These are phyloP conservation scores for Gorgonomyces haynaldii DNA, from an alignment of 192 early-diverging fungal species.

Conservation along the genomic window DNA sequence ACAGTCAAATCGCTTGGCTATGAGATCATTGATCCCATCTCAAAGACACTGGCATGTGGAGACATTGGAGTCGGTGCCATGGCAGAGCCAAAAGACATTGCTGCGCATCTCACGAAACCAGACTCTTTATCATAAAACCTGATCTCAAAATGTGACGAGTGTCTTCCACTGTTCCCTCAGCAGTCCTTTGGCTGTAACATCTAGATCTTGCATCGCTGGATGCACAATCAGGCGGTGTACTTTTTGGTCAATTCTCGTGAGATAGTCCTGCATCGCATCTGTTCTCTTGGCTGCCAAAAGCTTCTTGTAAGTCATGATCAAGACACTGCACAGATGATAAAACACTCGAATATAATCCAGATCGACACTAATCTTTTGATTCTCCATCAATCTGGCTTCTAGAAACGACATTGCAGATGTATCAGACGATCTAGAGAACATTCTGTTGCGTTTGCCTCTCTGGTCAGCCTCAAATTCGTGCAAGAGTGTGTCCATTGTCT, in stretches of 20 bases:
- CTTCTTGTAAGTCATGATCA: conserved; percentile 5
- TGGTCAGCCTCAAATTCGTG: too few relatives aligned
- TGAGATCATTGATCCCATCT: conserved; percentile 60
- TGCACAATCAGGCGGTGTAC: too few relatives aligned
- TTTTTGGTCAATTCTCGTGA: neutral
- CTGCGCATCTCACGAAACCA: too few relatives aligned
- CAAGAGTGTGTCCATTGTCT: conserved; percentile 1
- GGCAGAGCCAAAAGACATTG: conserved; percentile 67
- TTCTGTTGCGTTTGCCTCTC: too few relatives aligned
- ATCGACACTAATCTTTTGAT: neutral
- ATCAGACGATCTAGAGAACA: too few relatives aligned
- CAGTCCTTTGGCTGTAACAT: too few relatives aligned
- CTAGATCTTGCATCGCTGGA: too few relatives aligned
- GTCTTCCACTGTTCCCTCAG: too few relatives aligned
- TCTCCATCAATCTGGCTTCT: too few relatives aligned
- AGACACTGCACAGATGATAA: neutral
- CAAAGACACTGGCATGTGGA: conserved; percentile 82
- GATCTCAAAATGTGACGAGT: too few relatives aligned
- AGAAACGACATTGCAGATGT: too few relatives aligned
- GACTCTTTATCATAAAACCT: too few relatives aligned
- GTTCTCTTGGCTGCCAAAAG: neutral
- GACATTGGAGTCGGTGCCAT: conserved; percentile 80
- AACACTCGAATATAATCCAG: conserved; percentile 6
- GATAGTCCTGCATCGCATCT: neutral
- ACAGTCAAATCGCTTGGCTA: conserved; percentile 37